A percentile compares a stretch with the other conserved stretches of the same genome.
These are phyloP conservation scores for Porphyrellus cyaneotinctus DNA, from an alignment of 768 basidiomycete species.

Conservation along the genomic window DNA sequence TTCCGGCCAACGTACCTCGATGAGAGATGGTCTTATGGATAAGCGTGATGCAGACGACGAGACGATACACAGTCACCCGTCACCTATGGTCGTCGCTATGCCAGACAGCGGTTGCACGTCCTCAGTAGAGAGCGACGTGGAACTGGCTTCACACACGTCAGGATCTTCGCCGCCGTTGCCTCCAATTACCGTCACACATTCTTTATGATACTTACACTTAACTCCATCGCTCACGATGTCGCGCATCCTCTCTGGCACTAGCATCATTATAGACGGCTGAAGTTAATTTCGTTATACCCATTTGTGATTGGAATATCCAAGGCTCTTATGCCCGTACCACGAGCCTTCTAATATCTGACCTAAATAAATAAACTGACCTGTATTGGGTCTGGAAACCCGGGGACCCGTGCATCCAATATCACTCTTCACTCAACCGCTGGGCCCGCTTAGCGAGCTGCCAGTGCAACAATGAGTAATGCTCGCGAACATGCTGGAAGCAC, in stretches of 20 bases:
- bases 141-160: conserved; percentile 13
- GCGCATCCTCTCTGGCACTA: conserved; percentile 7
- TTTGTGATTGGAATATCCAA: conserved; percentile 15
- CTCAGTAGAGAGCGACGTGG: conserved; percentile 28
- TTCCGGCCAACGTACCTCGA: conserved; percentile 24
- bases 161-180: conserved; percentile 27
- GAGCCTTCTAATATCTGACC: conserved; percentile 12
- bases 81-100: conserved; percentile 18
- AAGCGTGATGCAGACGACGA: conserved; percentile 30
- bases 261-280: conserved; percentile 24
- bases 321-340: conserved; percentile 7
- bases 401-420: conserved; percentile 14
- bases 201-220: conserved; percentile 21
- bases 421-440: conserved; percentile 54
- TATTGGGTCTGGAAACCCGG: background rate
- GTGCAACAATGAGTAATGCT: background rate
- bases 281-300: conserved; percentile 28
- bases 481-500: conserved; percentile 20
- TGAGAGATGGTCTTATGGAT: conserved; percentile 10
- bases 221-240: conserved; percentile 3
- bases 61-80: conserved; percentile 20
- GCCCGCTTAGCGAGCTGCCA: conserved; percentile 74
- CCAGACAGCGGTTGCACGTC: conserved; percentile 15
- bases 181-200: conserved; percentile 44
- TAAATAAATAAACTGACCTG: conserved; percentile 8